These are phyloP conservation scores for Globisporangium megalacanthum DNA, from an alignment of 352 stramenopile species.

Conservation along the genomic window DNA sequence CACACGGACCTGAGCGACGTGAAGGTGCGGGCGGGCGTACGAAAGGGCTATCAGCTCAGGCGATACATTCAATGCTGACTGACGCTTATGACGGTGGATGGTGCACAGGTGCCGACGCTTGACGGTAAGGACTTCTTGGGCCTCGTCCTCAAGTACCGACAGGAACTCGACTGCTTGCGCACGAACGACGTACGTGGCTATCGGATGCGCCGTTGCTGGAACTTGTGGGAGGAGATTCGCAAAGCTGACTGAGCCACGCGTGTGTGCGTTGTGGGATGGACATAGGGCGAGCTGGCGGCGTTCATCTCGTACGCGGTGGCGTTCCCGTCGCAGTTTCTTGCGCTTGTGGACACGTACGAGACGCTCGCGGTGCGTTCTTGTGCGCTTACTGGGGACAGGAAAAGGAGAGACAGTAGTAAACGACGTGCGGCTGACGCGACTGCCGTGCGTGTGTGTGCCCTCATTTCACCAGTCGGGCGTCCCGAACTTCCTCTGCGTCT, in stretches of 20 bases:
- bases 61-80: background rate
- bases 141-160: constrained; percentile 76
- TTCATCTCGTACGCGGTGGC: constrained; percentile 97
- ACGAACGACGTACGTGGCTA: constrained; percentile 71
- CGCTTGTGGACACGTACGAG: constrained; percentile 99
- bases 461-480: constrained; percentile 77
- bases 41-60: background rate
- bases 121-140: constrained; percentile 79
- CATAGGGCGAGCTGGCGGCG: constrained; percentile 95
- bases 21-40: constrained; percentile 20
- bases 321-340: constrained; percentile 96
- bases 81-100: background rate
- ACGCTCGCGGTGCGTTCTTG: constrained; percentile 78
- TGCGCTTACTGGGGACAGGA: background rate
- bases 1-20: constrained; percentile 93
- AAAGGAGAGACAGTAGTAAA: too few species aligned
- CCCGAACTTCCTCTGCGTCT: constrained; percentile 97
- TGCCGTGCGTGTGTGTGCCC: background rate
- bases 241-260: too few species aligned
- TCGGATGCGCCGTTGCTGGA: background rate
- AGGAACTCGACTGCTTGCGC: constrained; percentile 54
- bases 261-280: constrained; percentile 16
- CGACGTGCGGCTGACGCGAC: background rate
- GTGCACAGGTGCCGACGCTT: constrained; percentile 28
- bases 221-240: too few species aligned